These are phyloP conservation scores for Lepiota subincarnata DNA, from an alignment of 768 basidiomycete genomes.

Conservation along the genomic window DNA sequence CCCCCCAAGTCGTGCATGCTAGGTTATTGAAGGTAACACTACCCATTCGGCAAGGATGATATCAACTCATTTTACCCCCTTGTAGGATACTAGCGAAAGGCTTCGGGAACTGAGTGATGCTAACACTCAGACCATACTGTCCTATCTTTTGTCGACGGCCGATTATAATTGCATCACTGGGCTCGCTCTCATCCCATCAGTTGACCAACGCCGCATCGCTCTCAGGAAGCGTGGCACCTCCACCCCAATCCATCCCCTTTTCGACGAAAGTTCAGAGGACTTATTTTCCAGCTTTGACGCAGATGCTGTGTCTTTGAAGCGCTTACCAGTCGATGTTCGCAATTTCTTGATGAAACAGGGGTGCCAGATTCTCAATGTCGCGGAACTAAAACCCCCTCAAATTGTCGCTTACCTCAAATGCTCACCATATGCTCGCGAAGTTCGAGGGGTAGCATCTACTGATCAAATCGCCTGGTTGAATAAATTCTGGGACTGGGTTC, in stretches of 20 bases:
- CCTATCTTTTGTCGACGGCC: conserved; percentile 31
- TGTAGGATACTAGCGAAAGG: not conserved
- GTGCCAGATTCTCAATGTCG: conserved; percentile 28
- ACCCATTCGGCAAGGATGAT: not conserved
- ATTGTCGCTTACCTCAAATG: conserved; percentile 27
- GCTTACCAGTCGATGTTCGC: not conserved
- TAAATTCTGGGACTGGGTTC: conserved; percentile 42
- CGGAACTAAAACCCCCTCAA: conserved; percentile 19
- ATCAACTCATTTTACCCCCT: not conserved
- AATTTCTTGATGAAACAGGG: conserved; percentile 12
- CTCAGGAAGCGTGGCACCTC: conserved; percentile 13
- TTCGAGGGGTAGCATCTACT: conserved; percentile 2
- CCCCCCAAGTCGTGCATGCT: not conserved
- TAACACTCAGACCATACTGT: conserved; percentile 17
- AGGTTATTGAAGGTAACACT: not conserved
- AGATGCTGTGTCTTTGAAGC: conserved; percentile 1
- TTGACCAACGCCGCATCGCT: conserved; percentile 20
- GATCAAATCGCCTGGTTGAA: conserved; percentile 30
- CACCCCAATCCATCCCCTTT: conserved; percentile 19
- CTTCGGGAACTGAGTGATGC: not conserved
- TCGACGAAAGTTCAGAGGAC: conserved; percentile 16
- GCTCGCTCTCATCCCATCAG: conserved; percentile 33
- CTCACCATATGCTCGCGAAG: not conserved
- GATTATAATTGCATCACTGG: conserved; percentile 30
- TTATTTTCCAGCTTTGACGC: not conserved